These are phyloP conservation scores for Leccinellum luteum DNA, from an alignment of 768 basidiomycete species.

Conservation along the genomic window DNA sequence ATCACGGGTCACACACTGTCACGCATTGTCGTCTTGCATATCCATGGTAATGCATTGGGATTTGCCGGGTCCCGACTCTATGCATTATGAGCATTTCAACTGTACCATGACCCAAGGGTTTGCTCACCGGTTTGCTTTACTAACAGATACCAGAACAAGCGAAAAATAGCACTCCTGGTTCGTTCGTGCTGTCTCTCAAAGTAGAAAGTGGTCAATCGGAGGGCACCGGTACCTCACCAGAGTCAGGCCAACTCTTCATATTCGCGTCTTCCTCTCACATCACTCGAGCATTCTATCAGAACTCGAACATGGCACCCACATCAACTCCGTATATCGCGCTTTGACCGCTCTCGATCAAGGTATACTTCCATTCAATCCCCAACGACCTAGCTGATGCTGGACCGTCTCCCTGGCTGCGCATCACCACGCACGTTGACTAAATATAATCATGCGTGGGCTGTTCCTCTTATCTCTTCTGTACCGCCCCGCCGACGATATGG, in stretches of 20 bases:
- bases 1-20: too few relatives aligned
- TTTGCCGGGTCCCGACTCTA: too few relatives aligned
- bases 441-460: slow-evolving; percentile 1
- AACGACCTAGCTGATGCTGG: not conserved
- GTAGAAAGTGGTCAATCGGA: not conserved
- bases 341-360: slow-evolving; percentile 14
- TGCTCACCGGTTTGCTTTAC: not conserved
- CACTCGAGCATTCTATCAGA: not conserved
- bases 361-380: slow-evolving; percentile 13
- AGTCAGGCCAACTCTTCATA: not conserved
- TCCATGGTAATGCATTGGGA: too few relatives aligned
- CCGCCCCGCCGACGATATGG: not conserved
- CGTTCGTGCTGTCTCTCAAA: not conserved
- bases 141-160: not conserved
- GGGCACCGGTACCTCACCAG: not conserved
- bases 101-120: not conserved
- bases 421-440: slow-evolving; percentile 15
- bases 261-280: slow-evolving; percentile 7
- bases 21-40: too few relatives aligned
- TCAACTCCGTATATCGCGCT: slow-evolving; percentile 19
- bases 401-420: slow-evolving; percentile 19
- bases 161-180: not conserved
- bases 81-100: too few relatives aligned
- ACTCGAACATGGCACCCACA: slow-evolving; percentile 19
- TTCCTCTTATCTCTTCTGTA: slow-evolving; percentile 12